Evolutionary conservation across 2,329 filamentous ascomycete species (phyloP).

Genomic region (Ustulina deusta): DNA sequence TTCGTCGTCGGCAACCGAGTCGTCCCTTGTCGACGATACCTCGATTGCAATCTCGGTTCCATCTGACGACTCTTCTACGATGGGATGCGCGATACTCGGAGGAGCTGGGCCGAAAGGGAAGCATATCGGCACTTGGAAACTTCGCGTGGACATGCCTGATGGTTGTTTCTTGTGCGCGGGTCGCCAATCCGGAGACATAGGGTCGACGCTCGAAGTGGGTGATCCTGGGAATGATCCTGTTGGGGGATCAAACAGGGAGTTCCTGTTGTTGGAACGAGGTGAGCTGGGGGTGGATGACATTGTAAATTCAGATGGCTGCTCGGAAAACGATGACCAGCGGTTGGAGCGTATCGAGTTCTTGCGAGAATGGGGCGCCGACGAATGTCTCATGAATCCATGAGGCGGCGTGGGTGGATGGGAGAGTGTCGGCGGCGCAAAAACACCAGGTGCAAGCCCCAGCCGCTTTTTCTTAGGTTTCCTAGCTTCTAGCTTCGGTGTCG

Average conservation of each 20-base stretch:
- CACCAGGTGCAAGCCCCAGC: constrained; percentile 68
- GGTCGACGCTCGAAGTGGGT: constrained; percentile 80
- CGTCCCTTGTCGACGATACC: constrained; percentile 51
- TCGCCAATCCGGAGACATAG: constrained; percentile 71
- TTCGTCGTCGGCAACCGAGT: constrained; percentile 52
- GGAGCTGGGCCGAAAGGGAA: constrained; percentile 42
- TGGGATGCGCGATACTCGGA: constrained; percentile 44
- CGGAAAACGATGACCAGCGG: constrained; percentile 74
- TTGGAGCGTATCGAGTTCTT: constrained; percentile 63
- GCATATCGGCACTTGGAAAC: constrained; percentile 55
- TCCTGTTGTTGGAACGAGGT: constrained; percentile 78
- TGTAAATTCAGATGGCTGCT: constrained; percentile 71
- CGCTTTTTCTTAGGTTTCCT: constrained; percentile 80
- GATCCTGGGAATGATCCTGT: constrained; percentile 80
- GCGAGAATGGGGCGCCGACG: constrained; percentile 56
- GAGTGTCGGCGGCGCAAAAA: constrained; percentile 68
- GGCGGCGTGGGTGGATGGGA: constrained; percentile 58
- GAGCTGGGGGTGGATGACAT: constrained; percentile 84
- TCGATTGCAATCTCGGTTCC: constrained; percentile 51
- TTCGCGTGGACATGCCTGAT: constrained; percentile 67
- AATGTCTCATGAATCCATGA: constrained; percentile 54
- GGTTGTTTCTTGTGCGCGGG: constrained; percentile 65
- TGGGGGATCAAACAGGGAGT: constrained; percentile 83
- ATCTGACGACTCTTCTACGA: constrained; percentile 49
- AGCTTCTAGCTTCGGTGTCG: constrained; percentile 67